Evolutionary conservation across 2,329 filamentous ascomycete genomes (phyloP).

Genomic region (Ascochyta fabae): DNA sequence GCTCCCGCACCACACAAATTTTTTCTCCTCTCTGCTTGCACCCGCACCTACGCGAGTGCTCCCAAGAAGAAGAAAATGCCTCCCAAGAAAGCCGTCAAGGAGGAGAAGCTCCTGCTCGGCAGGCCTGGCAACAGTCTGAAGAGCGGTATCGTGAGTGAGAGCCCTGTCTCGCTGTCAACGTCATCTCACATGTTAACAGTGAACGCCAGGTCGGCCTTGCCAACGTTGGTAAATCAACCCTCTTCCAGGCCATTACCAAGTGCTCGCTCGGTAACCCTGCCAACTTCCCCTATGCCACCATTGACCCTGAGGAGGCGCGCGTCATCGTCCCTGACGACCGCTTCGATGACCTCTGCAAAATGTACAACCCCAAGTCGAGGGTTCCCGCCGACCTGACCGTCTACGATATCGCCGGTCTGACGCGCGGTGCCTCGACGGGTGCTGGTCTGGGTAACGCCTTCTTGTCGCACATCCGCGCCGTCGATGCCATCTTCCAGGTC

Average conservation of each 20-base stretch:
- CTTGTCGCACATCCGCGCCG: slow-evolving; percentile 96
- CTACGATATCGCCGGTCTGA: slow-evolving; percentile 98
- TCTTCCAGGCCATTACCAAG: slow-evolving; percentile 99
- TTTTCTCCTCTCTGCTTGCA: slow-evolving; percentile 42
- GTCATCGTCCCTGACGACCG: slow-evolving; percentile 96
- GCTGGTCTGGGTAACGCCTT: slow-evolving; percentile 97
- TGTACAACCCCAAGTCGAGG: slow-evolving; percentile 96
- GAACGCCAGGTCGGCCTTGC: slow-evolving; percentile 85
- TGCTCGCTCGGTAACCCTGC: slow-evolving; percentile 96
- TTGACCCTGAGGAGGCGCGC: slow-evolving; percentile 96
- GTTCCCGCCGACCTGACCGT: slow-evolving; percentile 98
- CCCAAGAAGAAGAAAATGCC: slow-evolving; percentile 77
- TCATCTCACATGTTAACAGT: slow-evolving; percentile 52
- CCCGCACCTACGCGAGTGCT: slow-evolving; percentile 63
- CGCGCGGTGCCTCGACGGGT: slow-evolving; percentile 93
- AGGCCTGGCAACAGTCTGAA: slow-evolving; percentile 97
- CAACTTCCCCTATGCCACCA: slow-evolving; percentile 99
- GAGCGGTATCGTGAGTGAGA: slow-evolving; percentile 93
- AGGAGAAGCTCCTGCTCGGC: slow-evolving; percentile 96
- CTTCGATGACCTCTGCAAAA: slow-evolving; percentile 92
- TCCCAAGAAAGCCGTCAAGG: slow-evolving; percentile 89
- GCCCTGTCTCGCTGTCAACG: slow-evolving; percentile 43
- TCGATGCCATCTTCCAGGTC: slow-evolving; percentile 97
- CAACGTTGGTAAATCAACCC: slow-evolving; percentile 98
- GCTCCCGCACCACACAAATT: slow-evolving; percentile 48